Evolutionary conservation across 345 rosid genomes (phyloP).

Genomic region (Diplotaxis tenuifolia): DNA sequence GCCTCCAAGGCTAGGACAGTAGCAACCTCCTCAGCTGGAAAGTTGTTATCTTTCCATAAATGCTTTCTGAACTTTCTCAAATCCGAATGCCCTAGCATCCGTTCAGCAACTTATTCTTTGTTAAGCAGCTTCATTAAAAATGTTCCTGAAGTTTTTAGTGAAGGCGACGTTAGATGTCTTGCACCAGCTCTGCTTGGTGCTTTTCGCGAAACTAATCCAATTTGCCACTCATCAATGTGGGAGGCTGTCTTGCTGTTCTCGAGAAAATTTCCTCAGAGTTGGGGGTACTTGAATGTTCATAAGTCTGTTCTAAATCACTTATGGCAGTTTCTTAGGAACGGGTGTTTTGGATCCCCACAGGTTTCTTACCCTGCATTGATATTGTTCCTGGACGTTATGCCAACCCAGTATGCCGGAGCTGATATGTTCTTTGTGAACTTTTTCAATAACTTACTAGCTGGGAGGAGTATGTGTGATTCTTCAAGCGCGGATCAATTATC

Average conservation of each 20-base stretch:
- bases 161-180: constrained; percentile 58
- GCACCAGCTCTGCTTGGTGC: constrained; percentile 75
- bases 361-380: constrained; percentile 90
- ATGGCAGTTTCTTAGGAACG: constrained; percentile 81
- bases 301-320: constrained; percentile 57
- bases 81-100: constrained; percentile 63
- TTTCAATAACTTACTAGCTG: constrained; percentile 76
- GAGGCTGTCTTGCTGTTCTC: constrained; percentile 74
- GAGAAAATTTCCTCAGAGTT: constrained; percentile 74
- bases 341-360: constrained; percentile 86
- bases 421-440: constrained; percentile 70
- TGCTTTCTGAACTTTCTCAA: constrained; percentile 74
- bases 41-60: constrained; percentile 63
- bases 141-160: constrained; percentile 66
- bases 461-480: constrained; percentile 59
- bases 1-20: constrained; percentile 70
- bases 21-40: constrained; percentile 72
- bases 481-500: constrained; percentile 46
- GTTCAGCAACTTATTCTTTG: constrained; percentile 75
- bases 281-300: constrained; percentile 68
- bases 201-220: constrained; percentile 81
- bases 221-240: constrained; percentile 94
- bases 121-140: constrained; percentile 68
- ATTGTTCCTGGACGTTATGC: constrained; percentile 65
- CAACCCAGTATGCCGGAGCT: constrained; percentile 52